A percentile compares a stretch with the other conserved stretches of the same genome.
These are phyloP conservation scores for Drechmeria coniospora DNA, from an alignment of 2,329 filamentous ascomycete genomes.

Conservation along the genomic window DNA sequence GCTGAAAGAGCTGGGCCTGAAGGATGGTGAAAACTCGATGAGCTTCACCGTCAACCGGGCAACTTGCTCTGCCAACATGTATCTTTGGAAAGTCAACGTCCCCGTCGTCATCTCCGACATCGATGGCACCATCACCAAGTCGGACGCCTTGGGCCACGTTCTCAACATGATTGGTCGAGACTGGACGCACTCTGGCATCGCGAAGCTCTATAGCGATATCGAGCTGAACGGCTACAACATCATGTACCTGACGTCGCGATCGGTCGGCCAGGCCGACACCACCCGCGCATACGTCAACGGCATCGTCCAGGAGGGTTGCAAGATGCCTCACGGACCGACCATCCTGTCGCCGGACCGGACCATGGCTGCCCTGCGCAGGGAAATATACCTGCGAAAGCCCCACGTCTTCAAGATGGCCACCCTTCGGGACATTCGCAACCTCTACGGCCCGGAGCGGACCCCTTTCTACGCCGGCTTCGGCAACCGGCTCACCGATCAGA, in stretches of 20 bases:
- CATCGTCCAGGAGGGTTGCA: constrained; percentile 75
- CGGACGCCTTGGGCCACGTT: constrained; percentile 84
- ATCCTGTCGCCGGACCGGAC: constrained; percentile 92
- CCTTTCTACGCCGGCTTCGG: constrained; percentile 97
- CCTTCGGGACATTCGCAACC: constrained; percentile 76
- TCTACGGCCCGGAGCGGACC: constrained; percentile 62
- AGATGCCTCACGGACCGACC: constrained; percentile 75
- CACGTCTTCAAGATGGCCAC: constrained; percentile 99
- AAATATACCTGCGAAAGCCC: constrained; percentile 89
- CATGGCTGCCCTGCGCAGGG: constrained; percentile 79
- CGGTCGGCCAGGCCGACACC: constrained; percentile 82
- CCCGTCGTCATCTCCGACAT: constrained; percentile 98
- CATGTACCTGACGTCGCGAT: constrained; percentile 90
- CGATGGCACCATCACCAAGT: constrained; percentile 97
- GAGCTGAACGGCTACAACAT: constrained; percentile 95
- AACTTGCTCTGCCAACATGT: constrained; percentile 85
- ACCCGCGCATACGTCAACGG: constrained; percentile 83
- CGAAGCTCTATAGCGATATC: constrained; percentile 94
- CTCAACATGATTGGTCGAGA: constrained; percentile 93
- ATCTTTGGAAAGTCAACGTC: constrained; percentile 77
- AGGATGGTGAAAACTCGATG: constrained; percentile 79
- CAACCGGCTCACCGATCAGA: constrained; percentile 87
- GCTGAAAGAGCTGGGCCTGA: constrained; percentile 69
- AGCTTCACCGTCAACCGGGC: constrained; percentile 93
- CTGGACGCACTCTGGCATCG: constrained; percentile 94